These are phyloP conservation scores for Cordyceps fumosorosea DNA, from an alignment of 2,329 filamentous ascomycete genomes.

Conservation along the genomic window DNA sequence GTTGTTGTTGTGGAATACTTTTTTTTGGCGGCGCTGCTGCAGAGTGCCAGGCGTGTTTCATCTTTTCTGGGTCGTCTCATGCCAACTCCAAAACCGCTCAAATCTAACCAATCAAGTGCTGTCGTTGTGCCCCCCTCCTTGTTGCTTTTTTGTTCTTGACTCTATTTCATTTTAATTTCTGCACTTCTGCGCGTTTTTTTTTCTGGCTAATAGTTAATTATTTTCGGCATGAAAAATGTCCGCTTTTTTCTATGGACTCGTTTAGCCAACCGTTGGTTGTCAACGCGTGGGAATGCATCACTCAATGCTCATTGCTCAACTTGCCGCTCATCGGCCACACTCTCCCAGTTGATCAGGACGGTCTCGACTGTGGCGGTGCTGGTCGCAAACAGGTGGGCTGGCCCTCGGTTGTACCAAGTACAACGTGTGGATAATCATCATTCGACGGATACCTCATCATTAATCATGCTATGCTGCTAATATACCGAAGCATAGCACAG, in stretches of 20 bases:
- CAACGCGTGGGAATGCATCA: background rate
- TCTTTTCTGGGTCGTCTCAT: slow-evolving; percentile 13
- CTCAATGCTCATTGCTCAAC: background rate
- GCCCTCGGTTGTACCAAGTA: no score
- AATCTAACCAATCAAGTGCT: background rate
- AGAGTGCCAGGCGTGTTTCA: slow-evolving; percentile 18
- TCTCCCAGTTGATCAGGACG: background rate
- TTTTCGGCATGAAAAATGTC: background rate
- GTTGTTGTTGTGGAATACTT: background rate
- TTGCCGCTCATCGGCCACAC: background rate
- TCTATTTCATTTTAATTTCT: background rate
- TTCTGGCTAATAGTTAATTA: background rate
- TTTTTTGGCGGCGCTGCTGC: background rate
- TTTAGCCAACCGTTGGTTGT: background rate
- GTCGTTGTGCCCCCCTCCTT: background rate
- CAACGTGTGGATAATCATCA: no score
- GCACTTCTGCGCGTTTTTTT: background rate
- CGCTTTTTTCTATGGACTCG: background rate
- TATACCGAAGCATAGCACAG: no score
- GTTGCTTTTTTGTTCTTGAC: background rate
- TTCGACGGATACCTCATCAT: no score
- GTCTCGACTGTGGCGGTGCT: background rate
- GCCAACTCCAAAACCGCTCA: slow-evolving; percentile 10
- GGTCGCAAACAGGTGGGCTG: background rate
- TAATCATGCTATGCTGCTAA: no score